Evolutionary conservation across 148 eudicot genomes (phyloP).

Genomic region (Fagopyrum homotropicum): DNA sequence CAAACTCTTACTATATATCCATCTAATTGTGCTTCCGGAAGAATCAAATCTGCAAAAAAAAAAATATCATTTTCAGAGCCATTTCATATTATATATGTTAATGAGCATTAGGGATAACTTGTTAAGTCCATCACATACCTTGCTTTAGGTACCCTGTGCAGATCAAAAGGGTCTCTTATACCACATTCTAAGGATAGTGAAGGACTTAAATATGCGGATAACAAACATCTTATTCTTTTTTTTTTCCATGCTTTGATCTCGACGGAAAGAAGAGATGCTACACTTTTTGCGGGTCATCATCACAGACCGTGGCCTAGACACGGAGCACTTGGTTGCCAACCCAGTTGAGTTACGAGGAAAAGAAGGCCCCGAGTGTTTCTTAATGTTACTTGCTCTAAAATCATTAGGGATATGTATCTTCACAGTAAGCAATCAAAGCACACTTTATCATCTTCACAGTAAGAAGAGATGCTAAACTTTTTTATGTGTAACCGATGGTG

Average conservation of each 20-base stretch:
- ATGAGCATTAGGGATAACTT: slow-evolving; percentile 25
- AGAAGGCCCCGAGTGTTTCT: slow-evolving; percentile 74
- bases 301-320: slow-evolving; percentile 78
- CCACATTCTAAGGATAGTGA: slow-evolving; percentile 68
- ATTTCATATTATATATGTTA: not conserved
- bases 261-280: slow-evolving; percentile 68
- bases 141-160: slow-evolving; percentile 71
- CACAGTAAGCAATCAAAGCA: slow-evolving; percentile 44
- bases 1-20: no score
- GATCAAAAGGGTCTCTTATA: slow-evolving; percentile 86
- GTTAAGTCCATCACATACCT: slow-evolving; percentile 69
- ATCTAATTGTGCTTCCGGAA: not conserved
- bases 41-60: no score
- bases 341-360: slow-evolving; percentile 72
- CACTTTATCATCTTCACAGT: no score
- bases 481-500: no score
- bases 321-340: slow-evolving; percentile 78
- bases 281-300: slow-evolving; percentile 73
- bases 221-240: not conserved
- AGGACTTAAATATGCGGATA: slow-evolving; percentile 65
- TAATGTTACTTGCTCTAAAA: slow-evolving; percentile 68
- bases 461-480: no score
- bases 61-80: not conserved
- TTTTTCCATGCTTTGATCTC: slow-evolving; percentile 15
- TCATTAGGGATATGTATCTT: slow-evolving; percentile 69